These are phyloP conservation scores for Sisymbrium altissimum DNA, from an alignment of 345 rosid genomes.

Conservation along the genomic window DNA sequence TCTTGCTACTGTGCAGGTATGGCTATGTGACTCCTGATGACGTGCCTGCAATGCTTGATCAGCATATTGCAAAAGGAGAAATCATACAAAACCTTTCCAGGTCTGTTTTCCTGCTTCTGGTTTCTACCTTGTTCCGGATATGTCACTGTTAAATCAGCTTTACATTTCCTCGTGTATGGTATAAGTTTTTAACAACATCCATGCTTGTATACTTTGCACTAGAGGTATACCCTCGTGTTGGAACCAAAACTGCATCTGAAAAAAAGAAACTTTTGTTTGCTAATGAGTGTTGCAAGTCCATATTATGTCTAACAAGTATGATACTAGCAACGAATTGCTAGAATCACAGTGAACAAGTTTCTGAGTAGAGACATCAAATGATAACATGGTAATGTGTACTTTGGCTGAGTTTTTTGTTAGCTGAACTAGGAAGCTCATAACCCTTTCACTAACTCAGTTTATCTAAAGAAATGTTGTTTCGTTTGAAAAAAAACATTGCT, in stretches of 20 bases:
- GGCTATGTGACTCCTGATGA: conserved; percentile 95
- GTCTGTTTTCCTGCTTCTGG: conserved; percentile 35
- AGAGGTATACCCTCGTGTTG: neutral
- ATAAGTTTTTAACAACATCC: neutral
- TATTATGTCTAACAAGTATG: neutral
- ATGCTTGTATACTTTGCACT: neutral
- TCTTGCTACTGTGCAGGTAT: conserved; percentile 57
- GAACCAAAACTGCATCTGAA: neutral
- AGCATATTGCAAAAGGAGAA: conserved; percentile 78
- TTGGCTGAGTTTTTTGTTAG: neutral
- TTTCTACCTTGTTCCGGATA: conserved; percentile 4
- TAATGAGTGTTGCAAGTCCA: neutral
- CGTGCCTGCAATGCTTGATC: conserved; percentile 81
- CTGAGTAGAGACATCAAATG: neutral
- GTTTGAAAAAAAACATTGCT: neutral
- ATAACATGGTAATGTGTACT: neutral
- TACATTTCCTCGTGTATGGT: neutral
- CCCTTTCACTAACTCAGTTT: neutral
- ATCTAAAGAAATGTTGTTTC: neutral
- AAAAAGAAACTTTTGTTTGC: neutral
- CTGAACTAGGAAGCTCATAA: neutral
- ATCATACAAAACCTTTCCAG: conserved; percentile 76
- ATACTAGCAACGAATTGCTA: neutral
- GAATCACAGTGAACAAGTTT: neutral
- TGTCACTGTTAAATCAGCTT: neutral